These are phyloP conservation scores for Ceratopteris richardii DNA, from an alignment of 75 land plant species.

Conservation along the genomic window DNA sequence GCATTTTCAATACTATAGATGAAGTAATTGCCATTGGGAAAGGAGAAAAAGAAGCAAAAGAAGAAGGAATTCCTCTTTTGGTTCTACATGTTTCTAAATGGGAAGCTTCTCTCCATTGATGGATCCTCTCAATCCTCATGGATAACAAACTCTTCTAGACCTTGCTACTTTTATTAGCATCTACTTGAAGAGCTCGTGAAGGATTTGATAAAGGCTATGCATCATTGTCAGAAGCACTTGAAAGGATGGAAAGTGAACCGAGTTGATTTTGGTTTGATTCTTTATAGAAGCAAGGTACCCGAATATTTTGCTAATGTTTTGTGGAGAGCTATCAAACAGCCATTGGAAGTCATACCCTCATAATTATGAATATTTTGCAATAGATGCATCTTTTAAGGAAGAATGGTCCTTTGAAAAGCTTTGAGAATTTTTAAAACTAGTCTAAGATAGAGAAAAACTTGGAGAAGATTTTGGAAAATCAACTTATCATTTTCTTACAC, in stretches of 20 bases:
- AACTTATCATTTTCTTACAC: conserved; percentile 74
- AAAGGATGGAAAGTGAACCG: conserved; percentile 98
- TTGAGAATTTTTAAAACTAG: conserved; percentile 43
- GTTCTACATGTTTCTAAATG: too few relatives aligned
- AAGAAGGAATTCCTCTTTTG: too few relatives aligned
- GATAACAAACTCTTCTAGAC: too few relatives aligned
- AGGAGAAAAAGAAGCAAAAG: too few relatives aligned
- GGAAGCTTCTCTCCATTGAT: too few relatives aligned
- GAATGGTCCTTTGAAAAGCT: conserved; percentile 88
- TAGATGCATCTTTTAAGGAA: conserved; percentile 96
- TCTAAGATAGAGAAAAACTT: conserved; percentile 46
- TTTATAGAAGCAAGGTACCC: conserved; percentile 92
- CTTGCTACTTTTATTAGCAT: too few relatives aligned
- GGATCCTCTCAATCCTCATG: too few relatives aligned
- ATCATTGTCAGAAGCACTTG: too few relatives aligned
- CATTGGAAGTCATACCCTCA: conserved; percentile 76
- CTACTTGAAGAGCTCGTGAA: too few relatives aligned
- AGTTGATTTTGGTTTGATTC: conserved; percentile 95
- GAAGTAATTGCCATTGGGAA: too few relatives aligned
- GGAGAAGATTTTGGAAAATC: conserved; percentile 46
- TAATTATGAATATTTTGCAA: conserved; percentile 92
- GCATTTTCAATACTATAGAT: too few relatives aligned
- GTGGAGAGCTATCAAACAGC: conserved; percentile 62
- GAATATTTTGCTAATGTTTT: conserved; percentile 91
- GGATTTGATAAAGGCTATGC: too few relatives aligned